Conservation (phyloP, 768 basidiomycete genomes). For the Pleurotus ostreatus region DNA sequence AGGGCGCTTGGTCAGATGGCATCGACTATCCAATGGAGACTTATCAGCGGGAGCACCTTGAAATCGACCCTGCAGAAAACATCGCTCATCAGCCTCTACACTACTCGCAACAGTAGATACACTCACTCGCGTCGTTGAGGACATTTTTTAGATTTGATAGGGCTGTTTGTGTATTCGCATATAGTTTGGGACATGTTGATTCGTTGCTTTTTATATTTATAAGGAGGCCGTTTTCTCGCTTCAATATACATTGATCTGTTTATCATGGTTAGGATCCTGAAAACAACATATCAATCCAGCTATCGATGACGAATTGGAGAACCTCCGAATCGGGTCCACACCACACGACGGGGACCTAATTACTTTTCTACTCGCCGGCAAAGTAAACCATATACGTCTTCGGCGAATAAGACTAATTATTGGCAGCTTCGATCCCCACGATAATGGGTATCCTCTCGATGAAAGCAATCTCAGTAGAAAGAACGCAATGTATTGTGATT, state of each 20-base stretch:
- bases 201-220: not conserved
- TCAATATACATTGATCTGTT: not conserved
- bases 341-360: not conserved
- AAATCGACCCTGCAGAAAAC: not conserved
- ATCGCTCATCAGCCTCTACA: not conserved
- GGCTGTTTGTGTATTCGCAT: not conserved
- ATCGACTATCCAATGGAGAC: not conserved
- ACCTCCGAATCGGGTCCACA: not conserved
- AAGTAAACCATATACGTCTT: not conserved
- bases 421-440: not conserved
- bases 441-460: too few species aligned
- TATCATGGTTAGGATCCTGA: not conserved
- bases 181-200: not conserved
- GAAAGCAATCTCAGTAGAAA: too few species aligned
- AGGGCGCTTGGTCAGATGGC: not conserved
- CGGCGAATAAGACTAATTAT: constrained; percentile 3
- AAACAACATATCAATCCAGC: not conserved
- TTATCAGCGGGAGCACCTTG: not conserved
- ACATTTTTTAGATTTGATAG: not conserved
- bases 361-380: not conserved
- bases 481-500: too few species aligned
- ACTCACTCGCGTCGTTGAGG: not conserved
- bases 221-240: not conserved
- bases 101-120: not conserved
- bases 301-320: not conserved